Percentiles rank a stretch among this genome's conserved stretches.
Evolutionary conservation across 768 basidiomycete species (phyloP).

Genomic region (Inosperma sp.): DNA sequence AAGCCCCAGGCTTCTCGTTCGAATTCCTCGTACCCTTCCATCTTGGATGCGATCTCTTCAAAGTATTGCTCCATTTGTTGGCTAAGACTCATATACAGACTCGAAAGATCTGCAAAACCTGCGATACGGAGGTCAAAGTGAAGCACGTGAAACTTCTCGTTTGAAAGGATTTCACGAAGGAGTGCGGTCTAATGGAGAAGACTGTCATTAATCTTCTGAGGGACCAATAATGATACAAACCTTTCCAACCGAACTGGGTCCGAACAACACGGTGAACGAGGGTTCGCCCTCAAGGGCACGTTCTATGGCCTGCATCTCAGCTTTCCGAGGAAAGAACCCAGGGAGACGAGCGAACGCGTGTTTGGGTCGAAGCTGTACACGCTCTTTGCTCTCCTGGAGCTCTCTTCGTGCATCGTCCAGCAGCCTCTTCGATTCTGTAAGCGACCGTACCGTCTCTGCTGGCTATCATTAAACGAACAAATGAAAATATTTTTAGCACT

Average conservation of each 20-base stretch:
- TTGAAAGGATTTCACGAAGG: constrained; percentile 69
- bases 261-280: constrained; percentile 75
- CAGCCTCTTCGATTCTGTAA: constrained; percentile 71
- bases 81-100: constrained; percentile 72
- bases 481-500: not conserved
- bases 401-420: constrained; percentile 77
- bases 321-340: constrained; percentile 64
- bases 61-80: constrained; percentile 82
- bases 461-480: constrained; percentile 42
- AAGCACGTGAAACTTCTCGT: constrained; percentile 67
- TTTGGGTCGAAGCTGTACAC: constrained; percentile 59
- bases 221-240: constrained; percentile 28
- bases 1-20: constrained; percentile 74
- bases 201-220: not conserved
- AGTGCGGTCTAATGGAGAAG: constrained; percentile 56
- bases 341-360: constrained; percentile 78
- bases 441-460: constrained; percentile 69
- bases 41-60: constrained; percentile 51
- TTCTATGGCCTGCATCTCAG: constrained; percentile 63
- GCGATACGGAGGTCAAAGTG: constrained; percentile 82
- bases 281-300: constrained; percentile 65
- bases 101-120: constrained; percentile 76
- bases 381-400: constrained; percentile 63
- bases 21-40: constrained; percentile 66
- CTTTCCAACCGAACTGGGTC: constrained; percentile 80